These are phyloP conservation scores for Tanacetum coccineum DNA, from an alignment of 129 eudicot species.

Conservation along the genomic window DNA sequence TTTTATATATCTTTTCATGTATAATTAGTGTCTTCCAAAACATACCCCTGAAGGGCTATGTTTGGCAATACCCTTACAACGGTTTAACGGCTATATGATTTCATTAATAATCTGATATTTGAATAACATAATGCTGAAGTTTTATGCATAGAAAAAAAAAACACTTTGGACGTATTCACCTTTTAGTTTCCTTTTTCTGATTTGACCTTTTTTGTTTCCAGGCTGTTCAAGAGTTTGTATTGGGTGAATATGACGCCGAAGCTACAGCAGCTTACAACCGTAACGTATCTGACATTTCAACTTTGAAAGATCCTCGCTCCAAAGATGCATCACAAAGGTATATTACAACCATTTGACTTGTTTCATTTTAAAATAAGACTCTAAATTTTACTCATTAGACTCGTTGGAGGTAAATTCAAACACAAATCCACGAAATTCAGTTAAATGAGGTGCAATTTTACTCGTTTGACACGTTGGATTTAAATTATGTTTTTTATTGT, in stretches of 20 bases:
- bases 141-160: no score
- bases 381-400: neutral
- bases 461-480: no score
- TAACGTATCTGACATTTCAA: conserved; percentile 71
- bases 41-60: no score
- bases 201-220: conserved; percentile 2
- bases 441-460: no score
- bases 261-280: conserved; percentile 80
- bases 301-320: conserved; percentile 90
- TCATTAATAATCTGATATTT: no score
- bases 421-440: no score
- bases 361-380: neutral
- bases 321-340: conserved; percentile 96
- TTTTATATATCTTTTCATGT: neutral
- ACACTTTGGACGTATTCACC: no score
- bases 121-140: no score
- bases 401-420: neutral
- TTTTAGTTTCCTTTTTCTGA: no score
- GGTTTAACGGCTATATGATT: no score
- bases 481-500: no score
- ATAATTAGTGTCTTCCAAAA: neutral
- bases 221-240: conserved; percentile 83
- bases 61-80: no score
- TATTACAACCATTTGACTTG: neutral
- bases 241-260: conserved; percentile 80